Conservation (phyloP, 768 basidiomycete species). For the Panaeolus cyanescens region DNA sequence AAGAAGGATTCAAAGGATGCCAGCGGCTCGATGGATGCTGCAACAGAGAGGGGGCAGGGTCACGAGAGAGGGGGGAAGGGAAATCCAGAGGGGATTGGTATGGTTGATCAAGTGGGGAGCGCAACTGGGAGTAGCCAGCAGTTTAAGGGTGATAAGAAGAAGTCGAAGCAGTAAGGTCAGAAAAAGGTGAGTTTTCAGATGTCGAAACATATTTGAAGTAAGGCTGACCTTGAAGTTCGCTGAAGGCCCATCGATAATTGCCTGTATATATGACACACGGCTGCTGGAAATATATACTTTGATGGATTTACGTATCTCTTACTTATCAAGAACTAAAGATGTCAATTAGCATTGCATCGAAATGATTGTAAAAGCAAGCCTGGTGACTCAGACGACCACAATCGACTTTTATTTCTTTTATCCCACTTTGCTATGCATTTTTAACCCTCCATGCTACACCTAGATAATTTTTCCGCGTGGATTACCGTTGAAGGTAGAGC, state of each 20-base stretch:
- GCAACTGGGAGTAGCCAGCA: slow-evolving; percentile 8
- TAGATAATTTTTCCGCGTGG: slow-evolving; percentile 9
- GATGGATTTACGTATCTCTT: background rate
- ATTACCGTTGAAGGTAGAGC: slow-evolving; percentile 7
- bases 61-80: slow-evolving; percentile 13
- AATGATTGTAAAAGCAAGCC: background rate
- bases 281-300: background rate
- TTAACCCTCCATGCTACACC: slow-evolving; percentile 10
- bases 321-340: background rate
- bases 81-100: slow-evolving; percentile 23
- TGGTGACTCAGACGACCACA: background rate
- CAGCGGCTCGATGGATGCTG: slow-evolving; percentile 18
- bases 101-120: slow-evolving; percentile 26
- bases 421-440: background rate
- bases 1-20: background rate
- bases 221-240: no score
- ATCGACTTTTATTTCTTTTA: background rate
- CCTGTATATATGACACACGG: background rate
- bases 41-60: slow-evolving; percentile 11
- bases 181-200: no score
- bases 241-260: no score
- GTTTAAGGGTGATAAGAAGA: background rate
- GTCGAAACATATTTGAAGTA: no score
- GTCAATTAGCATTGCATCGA: background rate
- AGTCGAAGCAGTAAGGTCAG: background rate